Evolutionary conservation across 495 filamentous ascomycete genomes (phyloP).

Genomic region (Entonaema liquescens): DNA sequence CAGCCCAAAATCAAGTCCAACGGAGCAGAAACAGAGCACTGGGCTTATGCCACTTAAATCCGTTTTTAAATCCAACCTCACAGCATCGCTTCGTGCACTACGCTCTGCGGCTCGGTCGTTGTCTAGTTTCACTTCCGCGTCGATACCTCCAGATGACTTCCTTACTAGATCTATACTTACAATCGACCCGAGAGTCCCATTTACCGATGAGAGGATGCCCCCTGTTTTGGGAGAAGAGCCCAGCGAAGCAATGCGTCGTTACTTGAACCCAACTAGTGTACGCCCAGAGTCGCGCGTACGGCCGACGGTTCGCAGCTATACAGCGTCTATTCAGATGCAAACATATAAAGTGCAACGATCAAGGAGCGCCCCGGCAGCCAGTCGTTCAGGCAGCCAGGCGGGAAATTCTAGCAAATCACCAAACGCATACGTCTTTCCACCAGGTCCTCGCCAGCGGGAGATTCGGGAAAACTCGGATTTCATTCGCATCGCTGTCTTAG

Average conservation of each 20-base stretch:
- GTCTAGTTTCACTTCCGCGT: slow-evolving; percentile 75
- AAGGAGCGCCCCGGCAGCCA: slow-evolving; percentile 50
- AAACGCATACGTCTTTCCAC: slow-evolving; percentile 45
- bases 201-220: slow-evolving; percentile 89
- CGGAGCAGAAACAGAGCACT: slow-evolving; percentile 49
- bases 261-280: slow-evolving; percentile 84
- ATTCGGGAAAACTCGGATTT: slow-evolving; percentile 94
- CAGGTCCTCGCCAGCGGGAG: slow-evolving; percentile 78
- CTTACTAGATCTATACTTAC: slow-evolving; percentile 86
- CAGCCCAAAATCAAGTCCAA: slow-evolving; percentile 33
- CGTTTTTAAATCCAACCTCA: slow-evolving; percentile 92
- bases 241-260: slow-evolving; percentile 86
- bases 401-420: slow-evolving; percentile 51
- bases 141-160: slow-evolving; percentile 85
- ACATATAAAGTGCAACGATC: slow-evolving; percentile 71
- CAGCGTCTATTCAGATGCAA: slow-evolving; percentile 87
- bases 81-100: slow-evolving; percentile 86
- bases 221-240: slow-evolving; percentile 77
- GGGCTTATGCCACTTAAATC: slow-evolving; percentile 54
- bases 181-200: slow-evolving; percentile 74
- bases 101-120: slow-evolving; percentile 86
- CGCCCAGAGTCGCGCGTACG: slow-evolving; percentile 62
- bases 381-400: slow-evolving; percentile 44
- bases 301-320: slow-evolving; percentile 57
- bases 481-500: slow-evolving; percentile 90